phyloP scores from a whole-genome alignment of 441 rosid genomes.

The Omphalea diandra region DNA sequence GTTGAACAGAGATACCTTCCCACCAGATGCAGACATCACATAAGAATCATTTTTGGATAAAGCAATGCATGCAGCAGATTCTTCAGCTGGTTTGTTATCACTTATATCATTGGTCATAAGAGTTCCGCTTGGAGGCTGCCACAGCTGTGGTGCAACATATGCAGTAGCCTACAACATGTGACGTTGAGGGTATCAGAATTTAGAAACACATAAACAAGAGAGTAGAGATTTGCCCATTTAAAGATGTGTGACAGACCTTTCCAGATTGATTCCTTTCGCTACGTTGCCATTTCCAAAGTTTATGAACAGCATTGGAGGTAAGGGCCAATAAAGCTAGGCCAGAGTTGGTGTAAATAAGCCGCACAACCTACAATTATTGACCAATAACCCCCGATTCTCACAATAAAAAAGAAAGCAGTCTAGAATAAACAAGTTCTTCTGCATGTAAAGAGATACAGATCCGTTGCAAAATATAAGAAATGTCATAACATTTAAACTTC shows the following conservation, averaged over 20 bases:
- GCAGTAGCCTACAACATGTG: constrained; percentile 51
- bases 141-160: constrained; percentile 47
- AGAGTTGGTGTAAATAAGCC: constrained; percentile 66
- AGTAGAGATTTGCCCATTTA: constrained; percentile 2
- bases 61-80: constrained; percentile 61
- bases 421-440: not conserved
- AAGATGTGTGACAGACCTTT: constrained; percentile 38
- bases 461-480: not conserved
- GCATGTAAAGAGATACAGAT: not conserved
- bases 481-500: not conserved
- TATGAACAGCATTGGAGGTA: constrained; percentile 57
- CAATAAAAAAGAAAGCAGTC: constrained; percentile 2
- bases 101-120: constrained; percentile 57
- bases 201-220: not conserved
- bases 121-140: constrained; percentile 67
- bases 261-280: constrained; percentile 54
- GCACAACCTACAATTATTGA: constrained; percentile 39
- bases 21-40: constrained; percentile 81
- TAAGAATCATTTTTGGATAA: constrained; percentile 77
- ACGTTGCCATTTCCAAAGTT: constrained; percentile 74
- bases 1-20: constrained; percentile 71
- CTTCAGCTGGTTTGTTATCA: constrained; percentile 50
- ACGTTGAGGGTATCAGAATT: constrained; percentile 14
- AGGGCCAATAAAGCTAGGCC: constrained; percentile 65
- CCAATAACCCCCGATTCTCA: constrained; percentile 1